Evolutionary conservation across 495 filamentous ascomycete species (phyloP), one percentile per base, ranked within the genome.

Genomic region (Lophium mytilinum): DNA sequence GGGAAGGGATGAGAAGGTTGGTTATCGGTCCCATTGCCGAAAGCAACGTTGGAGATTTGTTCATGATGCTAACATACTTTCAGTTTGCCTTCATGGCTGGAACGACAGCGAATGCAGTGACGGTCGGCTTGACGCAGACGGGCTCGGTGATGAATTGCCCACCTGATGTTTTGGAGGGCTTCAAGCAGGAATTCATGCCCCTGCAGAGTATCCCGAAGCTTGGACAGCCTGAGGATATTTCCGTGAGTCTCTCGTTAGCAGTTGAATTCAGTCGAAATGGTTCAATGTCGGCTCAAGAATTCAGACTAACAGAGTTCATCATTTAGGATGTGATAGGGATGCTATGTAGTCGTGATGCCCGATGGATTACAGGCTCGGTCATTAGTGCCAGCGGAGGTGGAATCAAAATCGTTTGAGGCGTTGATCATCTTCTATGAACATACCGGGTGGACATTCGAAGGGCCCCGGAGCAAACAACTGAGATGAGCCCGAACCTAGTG

Each of bases 141-240:
- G 39, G 9, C 11, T 41, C 39, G 17, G 39, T 41, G 12, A 41
- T 17, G 39, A 12, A 3, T 1, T 12, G 11, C 12, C 39, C 15
- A 18, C 30, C 41, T 46, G 40, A 55, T 6, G 15, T 36, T n/a
- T 12, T 47, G 11, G 30, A 47, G 18, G 24, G 21, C 9, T 47
- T 55, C 45, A 42, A 55, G 18, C 19, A 46, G 14, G 52, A 55
- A 39, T 55, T 55, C 21, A n/a, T 55, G 17, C 52, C 52, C 5
- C 21, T 12, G 11, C 52, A 55, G 41, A 18, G 52, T 18, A 43
- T 47, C 4, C 39, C 52, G 3, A 11, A 39, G 4, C 11, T 55
- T 12, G 52, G 41, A 3, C 19, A 15, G 41, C 52, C 37, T 3
- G 52, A 55, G 19, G 52, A 55, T 36, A 39, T 41, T 2, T 12